Evolutionary conservation across 2,329 filamentous ascomycete species (phyloP).

Genomic region (Paramyrothecium sp.): DNA sequence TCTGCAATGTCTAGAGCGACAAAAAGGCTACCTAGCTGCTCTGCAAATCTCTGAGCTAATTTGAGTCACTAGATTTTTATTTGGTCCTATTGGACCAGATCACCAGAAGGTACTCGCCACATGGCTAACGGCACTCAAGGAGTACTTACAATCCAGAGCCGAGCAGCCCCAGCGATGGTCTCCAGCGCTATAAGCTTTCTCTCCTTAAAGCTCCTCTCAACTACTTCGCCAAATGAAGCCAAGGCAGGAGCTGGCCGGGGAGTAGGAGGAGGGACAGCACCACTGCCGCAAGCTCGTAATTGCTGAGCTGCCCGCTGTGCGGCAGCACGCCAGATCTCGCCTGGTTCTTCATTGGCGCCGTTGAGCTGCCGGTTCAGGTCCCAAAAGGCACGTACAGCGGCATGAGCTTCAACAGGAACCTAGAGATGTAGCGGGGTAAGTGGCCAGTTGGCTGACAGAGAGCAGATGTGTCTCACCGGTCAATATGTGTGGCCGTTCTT

Average conservation of each 20-base stretch:
- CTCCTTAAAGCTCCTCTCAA: no score
- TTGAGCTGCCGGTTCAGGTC: slow-evolving; percentile 1
- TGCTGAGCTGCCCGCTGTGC: slow-evolving; percentile 1
- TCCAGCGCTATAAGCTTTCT: not conserved
- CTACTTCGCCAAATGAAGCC: not conserved
- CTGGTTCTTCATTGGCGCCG: not conserved
- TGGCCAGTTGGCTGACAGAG: not conserved
- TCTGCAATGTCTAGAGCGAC: no score
- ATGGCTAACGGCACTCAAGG: no score
- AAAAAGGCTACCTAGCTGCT: no score
- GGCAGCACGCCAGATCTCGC: not conserved
- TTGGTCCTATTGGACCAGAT: no score
- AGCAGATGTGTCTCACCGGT: slow-evolving; percentile 1
- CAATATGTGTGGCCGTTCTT: not conserved
- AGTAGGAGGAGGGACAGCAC: not conserved
- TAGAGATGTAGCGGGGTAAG: not conserved
- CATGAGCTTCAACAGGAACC: not conserved
- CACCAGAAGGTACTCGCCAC: no score
- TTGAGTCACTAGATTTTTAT: no score
- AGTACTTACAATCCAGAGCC: not conserved
- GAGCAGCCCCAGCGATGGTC: slow-evolving; percentile 1
- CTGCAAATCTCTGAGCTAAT: no score
- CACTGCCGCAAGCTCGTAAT: slow-evolving; percentile 1
- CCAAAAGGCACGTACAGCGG: slow-evolving; percentile 1
- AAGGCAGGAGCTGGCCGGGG: not conserved